Conservation (phyloP, 2,329 filamentous ascomycete genomes). For the Periconia sp. region DNA sequence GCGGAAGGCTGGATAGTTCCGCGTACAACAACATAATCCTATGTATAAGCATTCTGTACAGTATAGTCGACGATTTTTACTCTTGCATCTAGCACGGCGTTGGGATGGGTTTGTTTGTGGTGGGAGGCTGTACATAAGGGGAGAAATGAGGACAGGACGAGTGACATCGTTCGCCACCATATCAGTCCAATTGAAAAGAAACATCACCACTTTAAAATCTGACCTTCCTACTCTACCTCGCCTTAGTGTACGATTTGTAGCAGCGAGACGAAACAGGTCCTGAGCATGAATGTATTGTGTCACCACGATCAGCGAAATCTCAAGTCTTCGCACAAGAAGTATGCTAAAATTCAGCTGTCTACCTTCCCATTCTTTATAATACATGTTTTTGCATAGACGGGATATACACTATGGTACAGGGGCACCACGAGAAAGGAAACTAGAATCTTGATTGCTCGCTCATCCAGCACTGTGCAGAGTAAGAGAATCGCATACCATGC, state of each 20-base stretch:
- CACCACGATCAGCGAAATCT: too few species aligned
- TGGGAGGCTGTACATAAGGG: too few species aligned
- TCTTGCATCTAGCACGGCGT: conserved; percentile 9
- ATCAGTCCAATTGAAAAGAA: not conserved
- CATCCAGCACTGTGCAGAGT: not conserved
- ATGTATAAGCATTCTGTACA: conserved; percentile 3
- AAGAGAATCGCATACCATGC: not conserved
- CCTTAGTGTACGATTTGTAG: not conserved
- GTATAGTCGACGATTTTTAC: conserved; percentile 4
- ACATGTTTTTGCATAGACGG: not conserved
- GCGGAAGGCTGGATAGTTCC: not conserved
- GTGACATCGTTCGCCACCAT: not conserved
- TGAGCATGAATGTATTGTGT: too few species aligned
- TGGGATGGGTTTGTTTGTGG: not conserved
- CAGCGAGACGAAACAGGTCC: too few species aligned
- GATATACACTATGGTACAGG: not conserved
- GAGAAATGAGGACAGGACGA: not conserved
- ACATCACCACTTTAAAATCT: not conserved
- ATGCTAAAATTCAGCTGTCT: too few species aligned
- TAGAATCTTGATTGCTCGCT: not conserved
- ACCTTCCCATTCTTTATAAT: not conserved
- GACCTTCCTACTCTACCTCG: not conserved
- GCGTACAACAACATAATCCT: not conserved
- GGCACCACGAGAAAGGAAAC: not conserved
- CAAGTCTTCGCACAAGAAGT: too few species aligned